phyloP scores from a whole-genome alignment of 2,329 filamentous ascomycete species.

The Fusarium praegraminearum region DNA sequence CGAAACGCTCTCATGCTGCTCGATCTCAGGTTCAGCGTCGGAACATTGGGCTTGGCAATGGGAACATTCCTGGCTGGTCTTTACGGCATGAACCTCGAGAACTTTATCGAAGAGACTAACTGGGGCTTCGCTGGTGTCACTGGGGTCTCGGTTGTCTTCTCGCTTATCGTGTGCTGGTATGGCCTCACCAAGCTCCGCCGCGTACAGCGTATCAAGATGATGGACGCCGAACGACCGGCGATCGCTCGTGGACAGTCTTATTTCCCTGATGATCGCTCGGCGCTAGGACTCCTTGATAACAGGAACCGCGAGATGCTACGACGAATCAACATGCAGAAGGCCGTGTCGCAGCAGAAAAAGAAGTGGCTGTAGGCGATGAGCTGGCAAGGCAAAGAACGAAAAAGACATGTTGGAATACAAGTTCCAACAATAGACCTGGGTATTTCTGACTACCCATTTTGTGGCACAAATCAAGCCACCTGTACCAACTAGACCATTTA shows the following conservation, averaged over 20 bases:
- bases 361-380: conserved; percentile 46
- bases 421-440: conserved; percentile 22
- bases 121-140: conserved; percentile 86
- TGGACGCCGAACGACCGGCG: conserved; percentile 56
- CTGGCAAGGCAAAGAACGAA: neutral
- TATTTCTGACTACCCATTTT: conserved; percentile 24
- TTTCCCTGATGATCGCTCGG: conserved; percentile 51
- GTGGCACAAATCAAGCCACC: conserved; percentile 29
- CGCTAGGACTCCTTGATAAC: conserved; percentile 64
- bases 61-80: conserved; percentile 97
- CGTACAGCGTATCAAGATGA: conserved; percentile 92
- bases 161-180: conserved; percentile 82
- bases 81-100: conserved; percentile 99
- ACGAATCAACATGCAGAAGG: conserved; percentile 64
- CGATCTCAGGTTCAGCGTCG: conserved; percentile 95
- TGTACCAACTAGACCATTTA: conserved; percentile 38
- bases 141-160: conserved; percentile 75
- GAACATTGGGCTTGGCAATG: conserved; percentile 92
- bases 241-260: conserved; percentile 58
- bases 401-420: conserved; percentile 15
- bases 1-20: conserved; percentile 98
- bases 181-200: conserved; percentile 85
- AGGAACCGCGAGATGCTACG: conserved; percentile 67
- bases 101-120: conserved; percentile 95
- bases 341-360: conserved; percentile 53